Percentiles rank a stretch among this genome's conserved stretches.
Evolutionary conservation across 1,284 basidiomycete species (phyloP).

Genomic region (Malassezia vespertilionis): DNA sequence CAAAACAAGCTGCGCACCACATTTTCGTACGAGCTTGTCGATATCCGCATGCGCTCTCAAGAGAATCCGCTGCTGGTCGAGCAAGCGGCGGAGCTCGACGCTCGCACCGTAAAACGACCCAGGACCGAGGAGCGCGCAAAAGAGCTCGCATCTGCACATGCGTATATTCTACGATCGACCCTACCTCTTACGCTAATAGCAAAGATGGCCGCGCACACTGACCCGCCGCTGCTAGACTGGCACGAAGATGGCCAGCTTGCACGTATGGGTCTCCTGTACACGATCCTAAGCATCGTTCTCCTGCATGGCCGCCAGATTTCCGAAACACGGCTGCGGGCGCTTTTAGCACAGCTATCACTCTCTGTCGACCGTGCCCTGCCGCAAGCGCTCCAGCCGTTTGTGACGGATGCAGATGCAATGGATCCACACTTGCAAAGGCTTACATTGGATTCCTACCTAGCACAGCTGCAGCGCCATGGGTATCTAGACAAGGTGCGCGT

Average conservation of each 20-base stretch:
- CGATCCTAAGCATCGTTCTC: slow-evolving; percentile 36
- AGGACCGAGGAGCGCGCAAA: slow-evolving; percentile 5
- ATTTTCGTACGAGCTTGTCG: slow-evolving; percentile 26
- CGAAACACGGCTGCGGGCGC: slow-evolving; percentile 17
- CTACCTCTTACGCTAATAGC: slow-evolving; percentile 15
- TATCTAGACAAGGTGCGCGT: slow-evolving; percentile 31
- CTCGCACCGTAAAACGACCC: slow-evolving; percentile 1
- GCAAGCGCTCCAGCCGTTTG: slow-evolving; percentile 8
- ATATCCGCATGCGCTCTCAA: slow-evolving; percentile 18
- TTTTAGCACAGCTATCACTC: slow-evolving; percentile 9
- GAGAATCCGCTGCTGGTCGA: slow-evolving; percentile 19
- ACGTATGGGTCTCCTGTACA: slow-evolving; percentile 27
- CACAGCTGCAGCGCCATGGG: slow-evolving; percentile 17
- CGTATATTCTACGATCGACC: slow-evolving; percentile 19
- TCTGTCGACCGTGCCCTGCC: slow-evolving; percentile 7
- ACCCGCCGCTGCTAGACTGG: slow-evolving; percentile 20
- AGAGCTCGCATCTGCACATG: neutral
- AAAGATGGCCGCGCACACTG: neutral
- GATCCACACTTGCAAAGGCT: slow-evolving; percentile 1
- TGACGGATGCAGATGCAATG: no score
- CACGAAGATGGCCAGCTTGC: slow-evolving; percentile 19
- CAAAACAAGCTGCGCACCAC: slow-evolving; percentile 19
- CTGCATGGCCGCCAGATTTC: slow-evolving; percentile 31
- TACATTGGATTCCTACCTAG: slow-evolving; percentile 21
- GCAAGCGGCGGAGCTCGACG: slow-evolving; percentile 4